Evolutionary conservation across 2,329 filamentous ascomycete species (phyloP), one percentile per base, ranked within the genome.

Genomic region (Rhynchosporium graminicola): DNA sequence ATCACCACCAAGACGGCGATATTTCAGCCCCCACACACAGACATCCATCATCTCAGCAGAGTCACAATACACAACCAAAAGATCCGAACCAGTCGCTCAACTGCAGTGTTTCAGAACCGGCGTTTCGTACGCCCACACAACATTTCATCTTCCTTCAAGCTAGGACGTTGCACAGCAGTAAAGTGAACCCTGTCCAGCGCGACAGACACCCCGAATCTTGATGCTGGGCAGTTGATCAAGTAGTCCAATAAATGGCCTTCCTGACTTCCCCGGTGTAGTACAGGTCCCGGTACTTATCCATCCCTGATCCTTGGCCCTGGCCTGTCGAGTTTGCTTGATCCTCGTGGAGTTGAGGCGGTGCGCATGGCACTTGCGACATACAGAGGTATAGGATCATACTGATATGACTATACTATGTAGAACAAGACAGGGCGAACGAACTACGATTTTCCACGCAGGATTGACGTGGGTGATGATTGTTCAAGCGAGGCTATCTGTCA

Each of bases 41-140:
- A 33, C 28, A 50, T 33, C 47, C 20, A 20, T 20, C 20, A 20
- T 20, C 20, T 20, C 20, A 20, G 20, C 20, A 20, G 20, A 20
- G 20, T 15, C 47, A 50, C 29, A 50, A 50, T 28, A 50, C 47
- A 50, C 47, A 50, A 48, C 4, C 47, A 50, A 50, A n/a, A 13
- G 7, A 5, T 50, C 47, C 47, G 47, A 33, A 33, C 29, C 28
- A 33, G 29, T 50, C 29, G 36, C 8, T 50, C 29, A 43, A 5
- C 28, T 33, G 26, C 47, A 31, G 2, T 50, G 47, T 36, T 50
- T 36, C 29, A 50, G 47, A 50, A n/a, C n/a, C n/a, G 6, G n/a
- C 45, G 31, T 51, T 12, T 7, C 6, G 4, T 38, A 36, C 50
- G 3, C 3, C 12, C 8, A 13, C 50, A 31, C 12, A 20, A 38